Percentiles rank a stretch among this genome's conserved stretches.
These are phyloP conservation scores for Tylopilus plumbeoviolaceoides DNA, from an alignment of 768 basidiomycete species.

Conservation along the genomic window DNA sequence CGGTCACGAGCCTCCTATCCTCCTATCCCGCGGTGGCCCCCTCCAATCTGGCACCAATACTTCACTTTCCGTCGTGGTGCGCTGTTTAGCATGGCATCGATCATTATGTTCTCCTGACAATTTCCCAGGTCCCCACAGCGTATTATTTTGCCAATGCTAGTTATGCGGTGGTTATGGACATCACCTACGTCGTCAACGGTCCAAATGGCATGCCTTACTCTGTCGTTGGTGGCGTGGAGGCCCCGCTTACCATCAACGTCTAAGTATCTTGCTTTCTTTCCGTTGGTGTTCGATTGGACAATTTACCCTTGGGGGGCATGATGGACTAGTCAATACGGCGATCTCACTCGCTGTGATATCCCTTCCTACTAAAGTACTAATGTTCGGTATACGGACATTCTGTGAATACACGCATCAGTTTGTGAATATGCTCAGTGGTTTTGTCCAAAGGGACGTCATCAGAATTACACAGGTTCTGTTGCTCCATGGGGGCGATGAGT, in stretches of 20 bases:
- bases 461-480: too few species aligned
- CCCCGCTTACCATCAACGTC: constrained; percentile 13
- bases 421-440: too few species aligned
- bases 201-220: constrained; percentile 19
- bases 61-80: constrained; percentile 19
- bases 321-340: too few species aligned
- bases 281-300: neutral
- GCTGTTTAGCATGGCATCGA: neutral
- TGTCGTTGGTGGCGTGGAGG: constrained; percentile 20
- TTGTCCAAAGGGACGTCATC: too few species aligned
- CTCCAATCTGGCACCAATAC: constrained; percentile 6
- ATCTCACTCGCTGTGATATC: too few species aligned
- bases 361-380: too few species aligned
- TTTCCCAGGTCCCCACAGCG: constrained; percentile 23
- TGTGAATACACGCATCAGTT: too few species aligned
- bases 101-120: constrained; percentile 1
- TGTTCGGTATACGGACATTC: too few species aligned
- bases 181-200: constrained; percentile 21
- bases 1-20: constrained; percentile 29
- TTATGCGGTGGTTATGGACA: constrained; percentile 24
- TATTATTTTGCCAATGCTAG: constrained; percentile 16
- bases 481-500: too few species aligned
- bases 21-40: constrained; percentile 22
- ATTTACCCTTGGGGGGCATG: too few species aligned
- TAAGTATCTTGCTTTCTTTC: neutral